Evolutionary conservation across 78 protist genomes (phyloP).

Genomic region (Dictyostelium purpureum): DNA sequence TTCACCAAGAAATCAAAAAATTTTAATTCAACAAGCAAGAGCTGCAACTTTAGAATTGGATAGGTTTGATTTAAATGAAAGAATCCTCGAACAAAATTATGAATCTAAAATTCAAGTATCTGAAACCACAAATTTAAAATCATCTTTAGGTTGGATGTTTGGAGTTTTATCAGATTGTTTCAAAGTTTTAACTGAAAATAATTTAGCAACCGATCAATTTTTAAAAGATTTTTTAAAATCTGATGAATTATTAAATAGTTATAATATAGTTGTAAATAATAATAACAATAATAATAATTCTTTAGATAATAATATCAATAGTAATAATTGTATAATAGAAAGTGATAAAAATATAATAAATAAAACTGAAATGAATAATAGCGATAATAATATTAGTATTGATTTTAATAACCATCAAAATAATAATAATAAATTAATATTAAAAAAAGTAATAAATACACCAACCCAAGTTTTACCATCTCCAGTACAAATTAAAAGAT

Average conservation of each 20-base stretch:
- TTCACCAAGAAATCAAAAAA: slow-evolving; percentile 19
- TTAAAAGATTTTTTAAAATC: slow-evolving; percentile 15
- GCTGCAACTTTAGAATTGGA: slow-evolving; percentile 55
- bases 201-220: slow-evolving; percentile 18
- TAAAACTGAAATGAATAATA: not conserved
- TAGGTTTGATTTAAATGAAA: slow-evolving; percentile 41
- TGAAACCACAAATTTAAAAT: not conserved
- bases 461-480: not conserved
- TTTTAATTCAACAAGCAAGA: slow-evolving; percentile 69
- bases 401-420: not conserved
- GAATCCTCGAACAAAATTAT: not conserved
- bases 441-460: not conserved
- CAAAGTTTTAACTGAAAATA: slow-evolving; percentile 12
- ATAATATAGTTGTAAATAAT: not conserved
- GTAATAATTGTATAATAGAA: not conserved
- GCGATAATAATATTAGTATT: not conserved
- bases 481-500: not conserved
- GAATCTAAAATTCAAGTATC: not conserved
- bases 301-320: not conserved
- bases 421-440: not conserved
- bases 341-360: not conserved
- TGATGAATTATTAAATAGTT: not conserved
- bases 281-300: slow-evolving; percentile 16
- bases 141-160: not conserved
- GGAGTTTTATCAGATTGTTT: not conserved